Evolutionary conservation across 2,329 filamentous ascomycete species (phyloP).

Genomic region (Fusarium stilboides): DNA sequence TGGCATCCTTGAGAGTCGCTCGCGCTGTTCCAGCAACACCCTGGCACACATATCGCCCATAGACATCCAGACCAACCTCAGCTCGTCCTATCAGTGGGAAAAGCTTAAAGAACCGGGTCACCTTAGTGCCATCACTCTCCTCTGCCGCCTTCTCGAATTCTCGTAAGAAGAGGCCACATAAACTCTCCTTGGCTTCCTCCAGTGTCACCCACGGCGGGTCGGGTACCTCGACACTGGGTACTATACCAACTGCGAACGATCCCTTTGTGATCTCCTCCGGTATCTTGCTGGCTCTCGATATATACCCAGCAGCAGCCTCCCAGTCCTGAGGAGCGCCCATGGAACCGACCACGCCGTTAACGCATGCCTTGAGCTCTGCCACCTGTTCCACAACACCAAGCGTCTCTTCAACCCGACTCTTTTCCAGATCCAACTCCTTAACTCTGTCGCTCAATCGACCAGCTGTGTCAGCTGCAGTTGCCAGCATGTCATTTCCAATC

Average conservation of each 20-base stretch:
- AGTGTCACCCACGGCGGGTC: slow-evolving; percentile 91
- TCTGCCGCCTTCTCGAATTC: slow-evolving; percentile 95
- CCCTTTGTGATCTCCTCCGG: slow-evolving; percentile 86
- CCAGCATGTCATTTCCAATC: slow-evolving; percentile 92
- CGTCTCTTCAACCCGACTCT: slow-evolving; percentile 91
- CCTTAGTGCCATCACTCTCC: slow-evolving; percentile 88
- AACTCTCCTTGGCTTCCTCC: slow-evolving; percentile 86
- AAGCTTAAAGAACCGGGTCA: slow-evolving; percentile 97
- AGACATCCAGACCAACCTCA: slow-evolving; percentile 92
- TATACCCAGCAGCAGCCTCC: slow-evolving; percentile 94
- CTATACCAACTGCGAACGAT: slow-evolving; percentile 90
- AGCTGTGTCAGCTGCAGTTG: slow-evolving; percentile 87
- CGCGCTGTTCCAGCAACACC: slow-evolving; percentile 90
- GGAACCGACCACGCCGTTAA: slow-evolving; percentile 92
- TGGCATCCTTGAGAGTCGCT: slow-evolving; percentile 80
- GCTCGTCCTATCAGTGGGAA: slow-evolving; percentile 94
- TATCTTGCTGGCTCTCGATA: slow-evolving; percentile 85
- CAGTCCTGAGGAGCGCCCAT: slow-evolving; percentile 99
- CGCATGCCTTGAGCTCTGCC: slow-evolving; percentile 95
- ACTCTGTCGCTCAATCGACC: slow-evolving; percentile 89
- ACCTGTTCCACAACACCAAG: slow-evolving; percentile 95
- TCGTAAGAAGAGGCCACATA: slow-evolving; percentile 90
- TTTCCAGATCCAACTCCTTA: slow-evolving; percentile 89
- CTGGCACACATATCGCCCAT: slow-evolving; percentile 95
- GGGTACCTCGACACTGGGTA: slow-evolving; percentile 95